Base-by-base conservation (phyloP, 176 grass and related monocot species). In the Oryza brachyantha region DNA sequence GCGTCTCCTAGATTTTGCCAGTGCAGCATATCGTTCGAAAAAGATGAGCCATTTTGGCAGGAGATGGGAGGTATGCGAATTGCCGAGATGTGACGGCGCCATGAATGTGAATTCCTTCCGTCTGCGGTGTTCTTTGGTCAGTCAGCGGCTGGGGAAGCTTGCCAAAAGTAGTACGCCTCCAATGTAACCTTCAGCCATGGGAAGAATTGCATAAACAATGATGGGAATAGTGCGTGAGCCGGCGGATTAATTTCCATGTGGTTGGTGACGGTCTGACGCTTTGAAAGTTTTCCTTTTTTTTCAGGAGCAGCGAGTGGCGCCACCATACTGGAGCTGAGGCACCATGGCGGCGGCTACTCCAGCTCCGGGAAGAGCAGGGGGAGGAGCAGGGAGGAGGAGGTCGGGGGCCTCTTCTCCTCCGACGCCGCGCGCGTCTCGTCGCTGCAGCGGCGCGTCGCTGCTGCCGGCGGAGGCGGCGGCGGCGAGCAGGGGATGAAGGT, bases 281-380 rank as follows among this genome's bases (percentile, higher is more conserved):
- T 10, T 19, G 29, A 36, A 34, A 1, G n/a, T n/a, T n/a, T n/a
- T n/a, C n/a, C n/a, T n/a, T n/a, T n/a, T 50, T 60, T 54, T 68
- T 50, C 80, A 93, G 90, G 80, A 70, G 84, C 83, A 5, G 72
- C 50, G 26, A 79, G 73, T 8, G 75, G 90, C 72, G 83, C 83
- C 62, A 86, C 86, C 38, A 62, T 92, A 13, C 83, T 92, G 12
- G 86, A 92, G 75, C 79, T 92, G 28, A 67, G 81, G 70, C 86
- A 84, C 80, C 86, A 89, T 63, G 79, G 77, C 42, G 13, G 13
- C 42, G 13, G 4, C 37, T 68, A 74, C 40, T 84, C 64, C 38
- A n/a, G 80, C 68, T 21, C 70, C 2, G 43, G 39, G 42, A 42
- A 68, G 73, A 73, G 36, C 13, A 72, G 41, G 28, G 45, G n/a